A percentile compares a stretch with the other conserved stretches of the same genome.
phyloP scores from a whole-genome alignment of 495 filamentous ascomycete species.

The Melanomma pulvis-pyrius region DNA sequence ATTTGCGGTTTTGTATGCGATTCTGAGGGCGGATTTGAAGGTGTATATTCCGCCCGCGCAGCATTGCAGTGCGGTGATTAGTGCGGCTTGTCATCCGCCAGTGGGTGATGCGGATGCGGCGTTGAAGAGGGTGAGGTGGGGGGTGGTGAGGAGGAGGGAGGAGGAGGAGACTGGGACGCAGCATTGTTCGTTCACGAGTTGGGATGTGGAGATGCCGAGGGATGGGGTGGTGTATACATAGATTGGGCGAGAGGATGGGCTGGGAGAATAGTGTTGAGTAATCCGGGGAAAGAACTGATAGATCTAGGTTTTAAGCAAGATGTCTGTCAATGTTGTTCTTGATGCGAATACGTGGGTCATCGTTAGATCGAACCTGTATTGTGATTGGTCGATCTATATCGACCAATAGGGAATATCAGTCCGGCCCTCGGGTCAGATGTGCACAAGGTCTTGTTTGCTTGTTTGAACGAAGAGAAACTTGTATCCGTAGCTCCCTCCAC shows the following conservation, averaged over 20 bases:
- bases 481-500: no score
- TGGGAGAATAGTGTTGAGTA: no score
- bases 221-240: constrained; percentile 7
- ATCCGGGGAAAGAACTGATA: no score
- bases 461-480: background rate
- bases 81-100: constrained; percentile 53
- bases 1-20: constrained; percentile 27
- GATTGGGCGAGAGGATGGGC: no score
- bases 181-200: constrained; percentile 23
- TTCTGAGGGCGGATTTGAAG: constrained; percentile 34
- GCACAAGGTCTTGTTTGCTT: background rate
- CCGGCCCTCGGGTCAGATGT: background rate
- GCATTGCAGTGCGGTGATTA: constrained; percentile 52
- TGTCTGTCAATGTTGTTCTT: no score
- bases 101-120: constrained; percentile 19
- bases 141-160: constrained; percentile 31
- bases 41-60: constrained; percentile 49
- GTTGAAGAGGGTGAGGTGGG: constrained; percentile 47
- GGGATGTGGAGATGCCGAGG: background rate
- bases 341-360: no score
- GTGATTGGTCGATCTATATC: no score
- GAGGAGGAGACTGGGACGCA: background rate
- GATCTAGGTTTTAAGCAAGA: no score
- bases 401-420: background rate
- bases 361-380: no score